phyloP scores from a whole-genome alignment of 2,329 filamentous ascomycete species.

The Talaromyces sp. region DNA sequence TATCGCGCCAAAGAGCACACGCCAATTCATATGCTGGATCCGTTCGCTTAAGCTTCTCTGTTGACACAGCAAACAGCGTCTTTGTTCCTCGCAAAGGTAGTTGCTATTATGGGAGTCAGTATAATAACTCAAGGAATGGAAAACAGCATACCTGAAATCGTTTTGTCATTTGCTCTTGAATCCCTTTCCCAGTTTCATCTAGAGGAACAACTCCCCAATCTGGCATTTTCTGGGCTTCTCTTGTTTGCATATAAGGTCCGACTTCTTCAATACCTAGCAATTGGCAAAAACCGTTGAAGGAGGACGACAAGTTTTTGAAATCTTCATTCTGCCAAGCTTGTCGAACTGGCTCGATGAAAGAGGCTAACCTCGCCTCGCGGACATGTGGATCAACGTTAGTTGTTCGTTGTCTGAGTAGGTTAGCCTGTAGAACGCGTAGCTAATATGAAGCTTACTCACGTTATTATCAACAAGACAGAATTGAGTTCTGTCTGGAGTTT shows the following conservation, averaged over 20 bases:
- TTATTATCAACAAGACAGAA: constrained; percentile 89
- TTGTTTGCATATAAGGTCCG: constrained; percentile 70
- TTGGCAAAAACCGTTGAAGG: constrained; percentile 73
- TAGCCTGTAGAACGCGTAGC: constrained; percentile 14
- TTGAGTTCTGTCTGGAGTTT: constrained; percentile 81
- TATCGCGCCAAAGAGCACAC: constrained; percentile 76
- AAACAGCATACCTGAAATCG: constrained; percentile 5
- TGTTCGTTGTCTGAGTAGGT: constrained; percentile 65
- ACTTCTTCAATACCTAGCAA: constrained; percentile 76
- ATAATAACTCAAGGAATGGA: constrained; percentile 8
- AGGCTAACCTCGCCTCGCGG: constrained; percentile 66
- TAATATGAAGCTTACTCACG: constrained; percentile 46
- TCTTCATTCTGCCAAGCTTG: constrained; percentile 71
- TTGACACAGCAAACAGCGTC: constrained; percentile 85
- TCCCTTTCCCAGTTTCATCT: constrained; percentile 70
- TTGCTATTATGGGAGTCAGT: constrained; percentile 39
- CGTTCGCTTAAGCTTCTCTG: constrained; percentile 76
- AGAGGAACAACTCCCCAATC: constrained; percentile 80
- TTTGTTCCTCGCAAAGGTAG: constrained; percentile 84
- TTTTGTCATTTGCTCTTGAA: constrained; percentile 71
- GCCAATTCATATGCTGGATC: constrained; percentile 71
- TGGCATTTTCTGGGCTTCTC: constrained; percentile 67
- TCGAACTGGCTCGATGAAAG: constrained; percentile 78
- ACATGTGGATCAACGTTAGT: constrained; percentile 66
- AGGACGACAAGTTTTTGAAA: constrained; percentile 65